Evolutionary conservation across 495 filamentous ascomycete species (phyloP).

Genomic region (Astrocystis sublimbata): DNA sequence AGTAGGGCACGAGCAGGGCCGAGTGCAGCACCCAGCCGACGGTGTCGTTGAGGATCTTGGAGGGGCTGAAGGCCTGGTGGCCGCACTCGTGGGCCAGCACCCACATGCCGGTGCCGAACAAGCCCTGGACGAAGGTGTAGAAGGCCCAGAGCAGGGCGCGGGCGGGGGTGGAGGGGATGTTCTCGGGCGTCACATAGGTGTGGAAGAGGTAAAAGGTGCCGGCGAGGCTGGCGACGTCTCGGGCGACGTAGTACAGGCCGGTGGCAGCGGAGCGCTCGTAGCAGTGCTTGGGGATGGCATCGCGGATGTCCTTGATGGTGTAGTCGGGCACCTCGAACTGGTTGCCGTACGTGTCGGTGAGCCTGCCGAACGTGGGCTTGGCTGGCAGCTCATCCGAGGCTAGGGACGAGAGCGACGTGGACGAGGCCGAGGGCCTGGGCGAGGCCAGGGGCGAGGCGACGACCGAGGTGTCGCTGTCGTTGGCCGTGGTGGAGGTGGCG

Average conservation of each 20-base stretch:
- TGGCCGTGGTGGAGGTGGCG: conserved; percentile 34
- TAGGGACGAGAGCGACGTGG: conserved; percentile 89
- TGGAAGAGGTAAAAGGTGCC: conserved; percentile 67
- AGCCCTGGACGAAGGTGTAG: conserved; percentile 74
- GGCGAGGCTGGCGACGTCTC: conserved; percentile 65
- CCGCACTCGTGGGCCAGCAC: conserved; percentile 87
- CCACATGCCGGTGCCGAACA: conserved; percentile 80
- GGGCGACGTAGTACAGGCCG: conserved; percentile 66
- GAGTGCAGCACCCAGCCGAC: conserved; percentile 85
- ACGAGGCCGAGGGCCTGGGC: conserved; percentile 76
- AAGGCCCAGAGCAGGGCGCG: conserved; percentile 62
- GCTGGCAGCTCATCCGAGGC: conserved; percentile 57
- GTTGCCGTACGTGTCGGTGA: conserved; percentile 73
- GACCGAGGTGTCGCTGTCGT: conserved; percentile 55
- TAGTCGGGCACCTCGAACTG: conserved; percentile 73
- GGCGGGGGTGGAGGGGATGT: conserved; percentile 58
- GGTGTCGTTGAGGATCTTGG: conserved; percentile 78
- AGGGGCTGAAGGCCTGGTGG: conserved; percentile 83
- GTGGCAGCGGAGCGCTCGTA: conserved; percentile 67
- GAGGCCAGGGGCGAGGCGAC: conserved; percentile 67
- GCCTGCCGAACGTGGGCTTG: conserved; percentile 48
- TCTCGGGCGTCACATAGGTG: conserved; percentile 60
- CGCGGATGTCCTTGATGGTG: conserved; percentile 77
- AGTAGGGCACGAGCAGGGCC: conserved; percentile 80
- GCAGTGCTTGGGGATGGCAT: conserved; percentile 82